Evolutionary conservation across 192 early-diverging fungal species (phyloP), one percentile per base, ranked within the genome.

Genomic region (Umbelopsis sp.): DNA sequence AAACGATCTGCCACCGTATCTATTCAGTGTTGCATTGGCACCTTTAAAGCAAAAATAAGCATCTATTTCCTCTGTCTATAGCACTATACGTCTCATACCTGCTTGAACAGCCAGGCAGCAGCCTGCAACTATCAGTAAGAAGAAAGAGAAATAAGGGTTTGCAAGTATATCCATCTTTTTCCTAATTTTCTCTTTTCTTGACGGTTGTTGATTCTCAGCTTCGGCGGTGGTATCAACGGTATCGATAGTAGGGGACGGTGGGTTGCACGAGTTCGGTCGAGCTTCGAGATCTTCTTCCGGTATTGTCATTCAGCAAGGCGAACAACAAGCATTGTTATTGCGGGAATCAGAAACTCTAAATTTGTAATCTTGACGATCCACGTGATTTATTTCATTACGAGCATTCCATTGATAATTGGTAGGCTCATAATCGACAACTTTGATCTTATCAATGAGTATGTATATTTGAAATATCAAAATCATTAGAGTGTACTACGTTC

Each of bases 21-120:
- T 35, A 64, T 71, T 76, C 15, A 76, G 61, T n/a, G 44, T 46
- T 16, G 75, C 70, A 69, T 76, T 76, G 50, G 65, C 71, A 0
- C 70, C 75, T 71, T 64, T 3, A 22, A 41, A 20, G 22, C 9
- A 23, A 1, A 23, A 6, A 44, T 35, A 18, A 37, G 16, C 10
- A 25, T 58, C 23, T 46, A 0, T 25, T 1, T 23, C 18, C 18
- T 48, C 30, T n/a, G 16, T 71, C 51, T 67, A n/a, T 22, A 6
- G 4, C 1, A 33, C 13, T 61, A 27, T 6, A 49, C 20, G 48
- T 10, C 4, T 33, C 55, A 33, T 75, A 73, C 72, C 72, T 68
- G 72, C 51, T 73, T 73, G 72, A 21, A 73, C 52, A 61, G 72
- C 72, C 13, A 73, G 49, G 66, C 66, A 53, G 27, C 66, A 67